Evolutionary conservation across 306 rosid genomes (phyloP).

Genomic region (Castanea mollissima): DNA sequence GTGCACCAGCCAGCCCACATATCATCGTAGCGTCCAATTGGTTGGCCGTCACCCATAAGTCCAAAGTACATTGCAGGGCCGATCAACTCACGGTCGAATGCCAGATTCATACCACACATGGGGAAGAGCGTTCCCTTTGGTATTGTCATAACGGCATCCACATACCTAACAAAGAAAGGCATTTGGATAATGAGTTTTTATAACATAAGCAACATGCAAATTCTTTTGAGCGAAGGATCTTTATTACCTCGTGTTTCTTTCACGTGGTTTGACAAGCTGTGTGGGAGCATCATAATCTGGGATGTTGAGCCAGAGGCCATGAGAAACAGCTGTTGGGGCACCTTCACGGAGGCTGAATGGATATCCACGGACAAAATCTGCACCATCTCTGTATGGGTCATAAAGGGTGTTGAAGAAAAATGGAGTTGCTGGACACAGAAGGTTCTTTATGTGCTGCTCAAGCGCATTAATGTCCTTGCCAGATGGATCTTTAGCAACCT

Average conservation of each 20-base stretch:
- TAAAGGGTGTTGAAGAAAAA: slow-evolving; percentile 81
- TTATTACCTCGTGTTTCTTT: slow-evolving; percentile 69
- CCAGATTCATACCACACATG: slow-evolving; percentile 89
- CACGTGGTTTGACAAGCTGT: slow-evolving; percentile 83
- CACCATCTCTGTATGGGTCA: slow-evolving; percentile 80
- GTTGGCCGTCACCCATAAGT: slow-evolving; percentile 92
- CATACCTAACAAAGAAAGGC: slow-evolving; percentile 44
- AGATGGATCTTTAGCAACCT: slow-evolving; percentile 84
- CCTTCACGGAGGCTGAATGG: slow-evolving; percentile 81
- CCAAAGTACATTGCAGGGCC: slow-evolving; percentile 95
- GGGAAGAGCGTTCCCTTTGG: slow-evolving; percentile 84
- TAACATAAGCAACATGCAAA: background rate
- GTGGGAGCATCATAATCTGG: slow-evolving; percentile 94
- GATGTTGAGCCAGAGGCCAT: slow-evolving; percentile 86
- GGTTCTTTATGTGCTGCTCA: slow-evolving; percentile 77
- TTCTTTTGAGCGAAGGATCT: background rate
- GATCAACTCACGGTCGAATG: slow-evolving; percentile 73
- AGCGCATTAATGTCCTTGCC: slow-evolving; percentile 76
- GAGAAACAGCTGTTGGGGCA: slow-evolving; percentile 74
- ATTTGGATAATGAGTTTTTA: background rate
- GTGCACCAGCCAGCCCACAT: slow-evolving; percentile 99
- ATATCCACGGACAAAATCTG: slow-evolving; percentile 84
- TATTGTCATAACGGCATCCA: slow-evolving; percentile 75
- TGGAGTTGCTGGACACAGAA: slow-evolving; percentile 72
- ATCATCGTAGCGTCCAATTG: slow-evolving; percentile 72